A percentile compares a stretch with the other conserved stretches of the same genome.
These are phyloP conservation scores for Mycena latifolia DNA, from an alignment of 768 basidiomycete species.

Conservation along the genomic window DNA sequence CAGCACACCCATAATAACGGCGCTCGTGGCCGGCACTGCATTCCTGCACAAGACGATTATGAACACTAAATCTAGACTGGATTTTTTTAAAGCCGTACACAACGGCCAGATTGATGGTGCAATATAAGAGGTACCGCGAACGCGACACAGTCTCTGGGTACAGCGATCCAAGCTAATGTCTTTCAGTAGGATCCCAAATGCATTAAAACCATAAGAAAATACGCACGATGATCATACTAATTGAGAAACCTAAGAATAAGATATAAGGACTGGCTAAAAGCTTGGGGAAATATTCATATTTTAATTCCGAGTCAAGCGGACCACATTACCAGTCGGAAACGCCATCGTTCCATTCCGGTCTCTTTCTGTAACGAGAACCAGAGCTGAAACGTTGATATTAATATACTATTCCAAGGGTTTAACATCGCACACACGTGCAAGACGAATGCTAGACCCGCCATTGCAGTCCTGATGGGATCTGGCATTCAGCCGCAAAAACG, in stretches of 20 bases:
- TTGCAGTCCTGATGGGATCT: conserved; percentile 6
- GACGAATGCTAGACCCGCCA: conserved; percentile 16
- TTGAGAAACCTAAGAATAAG: conserved; percentile 2
- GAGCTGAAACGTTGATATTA: conserved; percentile 10
- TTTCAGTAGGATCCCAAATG: background rate
- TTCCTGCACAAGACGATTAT: conserved; percentile 4
- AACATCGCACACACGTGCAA: background rate
- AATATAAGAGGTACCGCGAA: conserved; percentile 24
- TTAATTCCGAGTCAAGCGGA: background rate
- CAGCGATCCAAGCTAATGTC: background rate
- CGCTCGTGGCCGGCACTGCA: conserved; percentile 4
- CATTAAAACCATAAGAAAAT: background rate
- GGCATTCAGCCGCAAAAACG: background rate
- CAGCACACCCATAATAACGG: background rate
- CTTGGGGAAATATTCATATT: background rate
- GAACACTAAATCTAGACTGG: background rate
- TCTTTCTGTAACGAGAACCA: conserved; percentile 5
- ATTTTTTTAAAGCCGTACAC: conserved; percentile 1
- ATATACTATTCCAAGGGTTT: background rate
- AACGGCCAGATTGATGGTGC: conserved; percentile 13
- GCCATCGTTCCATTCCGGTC: background rate
- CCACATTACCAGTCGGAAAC: conserved; percentile 8
- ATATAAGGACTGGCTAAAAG: conserved; percentile 19
- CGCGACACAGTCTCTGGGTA: conserved; percentile 16
- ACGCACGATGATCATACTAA: conserved; percentile 8